Percentiles rank a stretch among this genome's conserved stretches.
phyloP scores from a whole-genome alignment of 1,139 yeast species.

The Schwanniomyces etchellsii region DNA sequence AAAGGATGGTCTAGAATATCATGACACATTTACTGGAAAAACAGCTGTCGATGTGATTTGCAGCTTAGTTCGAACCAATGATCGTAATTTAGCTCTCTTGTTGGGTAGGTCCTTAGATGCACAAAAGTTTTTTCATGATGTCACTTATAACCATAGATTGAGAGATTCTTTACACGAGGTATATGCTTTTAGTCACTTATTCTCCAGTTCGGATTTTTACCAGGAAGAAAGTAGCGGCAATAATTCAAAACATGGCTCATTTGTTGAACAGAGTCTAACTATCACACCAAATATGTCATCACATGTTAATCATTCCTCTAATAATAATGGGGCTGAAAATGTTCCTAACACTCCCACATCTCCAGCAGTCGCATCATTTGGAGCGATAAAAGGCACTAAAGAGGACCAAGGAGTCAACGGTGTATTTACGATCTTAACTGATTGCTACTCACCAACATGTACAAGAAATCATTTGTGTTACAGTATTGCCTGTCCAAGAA shows the following conservation, averaged over 20 bases:
- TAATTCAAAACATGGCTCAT: slow-evolving; percentile 28
- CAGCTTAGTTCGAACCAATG: slow-evolving; percentile 80
- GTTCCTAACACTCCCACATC: slow-evolving; percentile 4
- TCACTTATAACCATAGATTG: slow-evolving; percentile 86
- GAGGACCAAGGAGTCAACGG: slow-evolving; percentile 60
- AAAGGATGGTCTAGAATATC: slow-evolving; percentile 91
- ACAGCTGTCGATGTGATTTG: slow-evolving; percentile 91
- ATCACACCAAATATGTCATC: slow-evolving; percentile 4
- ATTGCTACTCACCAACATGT: slow-evolving; percentile 96
- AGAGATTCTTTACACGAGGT: slow-evolving; percentile 86
- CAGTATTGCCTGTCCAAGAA: slow-evolving; percentile 95
- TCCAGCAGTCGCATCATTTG: slow-evolving; percentile 2
- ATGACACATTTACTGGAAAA: slow-evolving; percentile 91
- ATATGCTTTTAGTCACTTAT: slow-evolving; percentile 72
- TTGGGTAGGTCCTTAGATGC: slow-evolving; percentile 93
- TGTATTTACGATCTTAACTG: slow-evolving; percentile 86
- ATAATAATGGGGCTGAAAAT: background rate
- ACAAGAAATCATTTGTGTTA: slow-evolving; percentile 84
- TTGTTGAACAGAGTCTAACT: slow-evolving; percentile 10
- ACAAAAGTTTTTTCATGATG: slow-evolving; percentile 91
- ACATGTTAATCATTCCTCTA: slow-evolving; percentile 3
- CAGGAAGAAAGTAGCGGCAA: slow-evolving; percentile 21
- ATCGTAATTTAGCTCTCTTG: slow-evolving; percentile 80
- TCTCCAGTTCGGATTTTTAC: slow-evolving; percentile 35
- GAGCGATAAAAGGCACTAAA: slow-evolving; percentile 5